Base-by-base conservation (phyloP, 805 yeast species). In the Yamadazyma sp. region DNA sequence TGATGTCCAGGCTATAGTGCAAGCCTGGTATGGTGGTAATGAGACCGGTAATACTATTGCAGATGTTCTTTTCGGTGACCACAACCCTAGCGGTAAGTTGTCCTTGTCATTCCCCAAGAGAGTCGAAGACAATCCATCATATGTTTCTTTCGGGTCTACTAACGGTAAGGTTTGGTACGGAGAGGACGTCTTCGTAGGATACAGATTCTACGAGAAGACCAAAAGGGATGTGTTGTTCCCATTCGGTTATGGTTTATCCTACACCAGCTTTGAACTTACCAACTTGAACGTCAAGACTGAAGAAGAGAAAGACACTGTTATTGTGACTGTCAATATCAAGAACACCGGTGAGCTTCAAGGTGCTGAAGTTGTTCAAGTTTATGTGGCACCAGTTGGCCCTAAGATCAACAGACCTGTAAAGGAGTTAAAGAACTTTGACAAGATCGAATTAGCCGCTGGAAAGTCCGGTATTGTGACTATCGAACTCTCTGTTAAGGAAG, bases 101-200 rank as follows among this genome's bases (percentile, higher is more conserved):
- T 43, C 46, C 11, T 31, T 46, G 15, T 28, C 50, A 1, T 46
- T 46, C 47, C 66, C 65, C 12, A 40, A 44, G 26, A 48, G 47
- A 26, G 35, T 50, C 25, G 52, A 45, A 33, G 60, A 60, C 40
- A 60, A 59, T 37, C 64, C 66, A 10, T 35, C 64, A 5, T 60
- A 39, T 43, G 50, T 60, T 42, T 57, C 59, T 42, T 60, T 49
- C 28, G 55, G 52, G 5, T 54, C 62, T 25, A 54, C 51, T 33
- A 54, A 54, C 27, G 66, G 65, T 18, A 46, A 54, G 29, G 64
- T 60, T 11, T 53, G 59, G 41, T 60, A 60, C 48, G 84, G 85
- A 41, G 87, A 81, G 54, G 84, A 79, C 50, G 73, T 80, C 31
- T 80, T 67, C 53, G 75, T 80, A 36, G 86, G 85, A 14, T 79